Evolutionary conservation across 805 yeast species (phyloP), one percentile per base, ranked within the genome.

Genomic region (Saccharomycopsis malanga): DNA sequence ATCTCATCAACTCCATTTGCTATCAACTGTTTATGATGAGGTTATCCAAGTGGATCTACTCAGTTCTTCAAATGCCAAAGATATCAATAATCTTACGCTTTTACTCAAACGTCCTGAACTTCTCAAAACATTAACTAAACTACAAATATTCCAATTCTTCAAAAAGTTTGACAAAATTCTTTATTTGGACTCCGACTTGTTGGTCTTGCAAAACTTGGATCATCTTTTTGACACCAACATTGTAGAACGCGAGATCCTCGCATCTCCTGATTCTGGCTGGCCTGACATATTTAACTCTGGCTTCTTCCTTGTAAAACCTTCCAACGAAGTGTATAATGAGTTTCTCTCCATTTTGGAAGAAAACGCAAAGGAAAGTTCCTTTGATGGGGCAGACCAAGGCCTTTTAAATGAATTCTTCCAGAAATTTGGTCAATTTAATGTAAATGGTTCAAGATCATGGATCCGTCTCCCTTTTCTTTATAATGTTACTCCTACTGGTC

Each of bases 371-470:
- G 50, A 54, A 10, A 56, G 56, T 12, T 67, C 79, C 1, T 85
- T 87, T 56, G 97, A 88, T 63, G 95, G 95, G 36, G 91, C 95
- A 2, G 97, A 88, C 64, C 97, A 88, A 63, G 97, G 97, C 10
- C 69, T 88, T 32, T 68, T 88, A 53, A 88, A 88, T 62, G 85
- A 84, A 58, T 82, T 74, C 57, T 87, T 85, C 60, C 53, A 72
- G 55, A 6, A 32, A 9, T 49, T 49, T 40, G 52, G 54, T 57
- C 42, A 49, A 45, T 48, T 55, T 58, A 45, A 52, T 18, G 10
- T 27, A n/a, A 30, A 25, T 4, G 21, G 34, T 7, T 55, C 49
- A 12, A 56, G 59, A 2, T 61, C 64, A 45, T 89, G 97, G 96
- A 62, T 70, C 27, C 72, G 77, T 40, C 65, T 93, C 41, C 89